phyloP scores from a whole-genome alignment of 1,139 yeast species.

The Lizanozyma gosingica region DNA sequence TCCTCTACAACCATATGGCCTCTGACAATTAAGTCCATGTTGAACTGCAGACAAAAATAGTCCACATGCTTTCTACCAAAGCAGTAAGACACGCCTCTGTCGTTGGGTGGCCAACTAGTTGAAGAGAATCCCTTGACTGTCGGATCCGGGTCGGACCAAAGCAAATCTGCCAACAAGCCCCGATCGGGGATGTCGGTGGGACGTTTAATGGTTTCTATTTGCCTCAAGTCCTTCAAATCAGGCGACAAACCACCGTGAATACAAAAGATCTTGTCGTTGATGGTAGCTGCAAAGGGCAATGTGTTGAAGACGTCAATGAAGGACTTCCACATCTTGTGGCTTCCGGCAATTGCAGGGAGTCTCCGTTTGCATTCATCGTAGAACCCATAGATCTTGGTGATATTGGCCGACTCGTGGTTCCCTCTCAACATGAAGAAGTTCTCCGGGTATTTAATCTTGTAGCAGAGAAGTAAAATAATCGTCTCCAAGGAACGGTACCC shows the following conservation, averaged over 20 bases:
- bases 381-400: slow-evolving; percentile 79
- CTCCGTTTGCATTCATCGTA: slow-evolving; percentile 85
- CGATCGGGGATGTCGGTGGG: slow-evolving; percentile 86
- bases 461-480: slow-evolving; percentile 58
- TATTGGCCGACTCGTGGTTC: slow-evolving; percentile 78
- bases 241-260: slow-evolving; percentile 90
- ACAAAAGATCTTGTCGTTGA: slow-evolving; percentile 78
- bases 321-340: slow-evolving; percentile 59
- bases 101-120: slow-evolving; percentile 70
- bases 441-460: slow-evolving; percentile 75
- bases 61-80: slow-evolving; percentile 71
- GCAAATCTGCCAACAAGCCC: slow-evolving; percentile 70
- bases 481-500: slow-evolving; percentile 82
- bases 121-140: slow-evolving; percentile 33
- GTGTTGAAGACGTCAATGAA: slow-evolving; percentile 81
- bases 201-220: slow-evolving; percentile 60
- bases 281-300: slow-evolving; percentile 78
- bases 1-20: slow-evolving; percentile 95
- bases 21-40: slow-evolving; percentile 71
- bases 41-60: slow-evolving; percentile 58
- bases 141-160: slow-evolving; percentile 86
- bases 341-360: slow-evolving; percentile 38
- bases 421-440: slow-evolving; percentile 79
- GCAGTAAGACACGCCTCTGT: slow-evolving; percentile 79
- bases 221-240: slow-evolving; percentile 52